These are phyloP conservation scores for Royoungia palumana DNA, from an alignment of 768 basidiomycete species.

Conservation along the genomic window DNA sequence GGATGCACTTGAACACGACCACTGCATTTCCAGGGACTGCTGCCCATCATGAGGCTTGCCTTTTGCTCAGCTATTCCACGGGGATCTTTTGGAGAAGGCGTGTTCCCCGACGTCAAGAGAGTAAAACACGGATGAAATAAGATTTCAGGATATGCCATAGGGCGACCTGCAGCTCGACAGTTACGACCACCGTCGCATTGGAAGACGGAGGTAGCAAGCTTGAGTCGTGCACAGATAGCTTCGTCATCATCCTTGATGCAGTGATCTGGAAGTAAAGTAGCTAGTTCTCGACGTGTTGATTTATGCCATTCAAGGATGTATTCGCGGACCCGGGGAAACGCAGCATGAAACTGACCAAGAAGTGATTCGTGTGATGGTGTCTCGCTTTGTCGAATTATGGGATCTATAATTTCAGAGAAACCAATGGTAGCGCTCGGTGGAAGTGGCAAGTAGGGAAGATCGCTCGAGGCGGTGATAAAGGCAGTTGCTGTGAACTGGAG, in stretches of 20 bases:
- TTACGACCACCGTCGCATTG: constrained; percentile 14
- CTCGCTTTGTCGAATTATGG: constrained; percentile 23
- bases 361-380: constrained; percentile 8
- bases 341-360: constrained; percentile 12
- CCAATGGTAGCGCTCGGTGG: constrained; percentile 28
- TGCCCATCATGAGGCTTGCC: constrained; percentile 23
- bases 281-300: constrained; percentile 24
- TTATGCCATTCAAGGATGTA: constrained; percentile 28
- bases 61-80: constrained; percentile 19
- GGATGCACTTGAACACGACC: constrained; percentile 22
- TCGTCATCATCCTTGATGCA: constrained; percentile 14
- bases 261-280: constrained; percentile 25
- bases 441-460: constrained; percentile 22
- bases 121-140: constrained; percentile 30
- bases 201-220: constrained; percentile 29
- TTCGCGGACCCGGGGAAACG: constrained; percentile 15
- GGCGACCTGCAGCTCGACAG: constrained; percentile 13
- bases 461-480: constrained; percentile 13
- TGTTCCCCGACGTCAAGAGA: constrained; percentile 1
- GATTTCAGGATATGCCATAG: constrained; percentile 25
- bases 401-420: constrained; percentile 19
- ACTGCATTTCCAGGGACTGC: constrained; percentile 19
- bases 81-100: constrained; percentile 19
- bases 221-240: constrained; percentile 18
- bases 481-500: constrained; percentile 13